Base-by-base conservation (phyloP, 116 monocot species). In the Papilionanthe hybrid region DNA sequence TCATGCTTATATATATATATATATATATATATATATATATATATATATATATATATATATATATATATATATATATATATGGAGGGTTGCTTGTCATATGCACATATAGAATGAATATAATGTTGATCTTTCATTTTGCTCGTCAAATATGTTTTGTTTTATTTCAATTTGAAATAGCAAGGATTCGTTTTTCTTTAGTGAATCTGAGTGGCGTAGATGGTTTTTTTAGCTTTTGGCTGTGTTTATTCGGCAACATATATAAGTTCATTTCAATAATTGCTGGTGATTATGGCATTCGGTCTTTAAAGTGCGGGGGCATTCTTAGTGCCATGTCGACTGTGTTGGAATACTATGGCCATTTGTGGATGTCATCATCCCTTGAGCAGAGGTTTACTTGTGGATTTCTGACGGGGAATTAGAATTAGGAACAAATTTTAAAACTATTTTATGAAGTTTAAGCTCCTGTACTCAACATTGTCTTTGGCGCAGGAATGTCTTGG, bases 401-500 rank as follows among this genome's bases (percentile, higher is more conserved):
- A 78, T 83, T 80, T 82, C 53, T 81, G 49, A 44, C 78, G 75
- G 78, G 66, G 75, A 81, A 55, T 58, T 79, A 79, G 82, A 72
- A 72, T 30, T 60, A 81, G 84, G 82, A 69, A 80, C 72, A 79
- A 82, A 85, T 85, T 56, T 49, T 78, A 73, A 85, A 66, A 7
- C 63, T 50, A 60, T 77, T 86, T 45, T 84, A 79, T 87, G 76
- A 69, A 75, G 77, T 77, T 75, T 90, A 83, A 83, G 45, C 75
- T 72, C 85, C 83, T 79, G 32, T 90, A 85, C 90, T 93, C 90
- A 92, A 89, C 76, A 87, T 84, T 92, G 92, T 96, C 88, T 96
- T 96, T 96, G 94, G 53, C 89, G 96, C 96, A 92, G 94, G 96
- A 91, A 86, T 86, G 78, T 86, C 75, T 81, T 83, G 89, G 90